Evolutionary conservation across 352 stramenopile genomes (phyloP), one percentile per base, ranked within the genome.

Genomic region (Peronospora destructor): DNA sequence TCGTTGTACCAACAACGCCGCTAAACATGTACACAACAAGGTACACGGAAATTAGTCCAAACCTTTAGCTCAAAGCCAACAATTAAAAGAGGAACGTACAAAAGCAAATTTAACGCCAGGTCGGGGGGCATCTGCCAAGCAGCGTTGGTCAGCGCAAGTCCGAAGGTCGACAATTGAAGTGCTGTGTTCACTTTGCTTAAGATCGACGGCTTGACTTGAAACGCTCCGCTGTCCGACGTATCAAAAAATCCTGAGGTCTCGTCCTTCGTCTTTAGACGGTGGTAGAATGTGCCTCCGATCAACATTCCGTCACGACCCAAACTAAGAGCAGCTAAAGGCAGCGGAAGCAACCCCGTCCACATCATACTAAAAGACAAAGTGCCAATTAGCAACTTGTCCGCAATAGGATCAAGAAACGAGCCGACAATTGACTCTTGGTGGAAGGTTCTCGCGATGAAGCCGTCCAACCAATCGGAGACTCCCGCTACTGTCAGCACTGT

Each of bases 131-230:
- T 61, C 30, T 84, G 71, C 74, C 74, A 88, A 7, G 77, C 76
- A 9, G 72, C 77, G 52, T 91, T 85, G 32, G 76, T 85, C 46
- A 91, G 54, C 42, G 78, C 64, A 33, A 86, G 67, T 19, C 81
- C 81, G 39, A 90, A 87, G 49, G 76, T 71, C 30, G 72, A 70
- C 25, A 91, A 61, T 61, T 91, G 81, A 33, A 90, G 70, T 26
- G 76, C 78, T 44, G 81, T 91, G 59, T 91, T 91, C 45, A 84
- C 60, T 48, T 91, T 91, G 59, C 77, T 89, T 16, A 89, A 48
- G 48, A 80, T 56, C 26, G 75, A 78, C 6, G 81, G 78, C 43
- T 84, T 66, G 35, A 91, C 73, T 47, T 88, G 53, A 61, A 91
- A 91, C 4, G 76, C 70, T 28, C 61, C 73, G 49, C 56, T 76